These are phyloP conservation scores for Colletotrichum orbiculare DNA, from an alignment of 2,329 filamentous ascomycete species.

Conservation along the genomic window DNA sequence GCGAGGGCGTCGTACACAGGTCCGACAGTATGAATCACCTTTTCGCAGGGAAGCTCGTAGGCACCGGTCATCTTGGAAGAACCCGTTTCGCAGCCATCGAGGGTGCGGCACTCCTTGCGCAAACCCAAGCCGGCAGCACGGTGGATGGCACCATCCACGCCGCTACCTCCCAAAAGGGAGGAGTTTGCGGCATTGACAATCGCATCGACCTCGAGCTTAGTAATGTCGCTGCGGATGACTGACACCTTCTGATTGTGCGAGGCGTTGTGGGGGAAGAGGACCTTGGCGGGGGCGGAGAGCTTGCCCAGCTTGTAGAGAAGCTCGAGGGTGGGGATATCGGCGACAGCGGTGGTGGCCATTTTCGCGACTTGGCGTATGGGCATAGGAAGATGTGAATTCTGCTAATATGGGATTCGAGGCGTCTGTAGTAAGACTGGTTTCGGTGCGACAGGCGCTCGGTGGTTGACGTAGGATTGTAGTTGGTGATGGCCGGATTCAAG, in stretches of 20 bases:
- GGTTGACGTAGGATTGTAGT: constrained; percentile 5
- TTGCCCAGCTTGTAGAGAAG: constrained; percentile 72
- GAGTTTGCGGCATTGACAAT: constrained; percentile 95
- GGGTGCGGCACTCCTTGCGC: constrained; percentile 74
- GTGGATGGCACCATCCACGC: constrained; percentile 91
- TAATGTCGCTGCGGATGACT: constrained; percentile 83
- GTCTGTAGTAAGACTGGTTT: background rate
- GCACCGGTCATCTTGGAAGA: constrained; percentile 84
- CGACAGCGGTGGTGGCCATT: constrained; percentile 55
- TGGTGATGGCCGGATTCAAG: constrained; percentile 1
- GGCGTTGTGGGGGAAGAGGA: constrained; percentile 53
- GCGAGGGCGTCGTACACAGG: constrained; percentile 73
- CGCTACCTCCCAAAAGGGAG: constrained; percentile 84
- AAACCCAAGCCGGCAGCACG: constrained; percentile 79
- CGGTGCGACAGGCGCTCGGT: constrained; percentile 1
- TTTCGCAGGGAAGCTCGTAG: constrained; percentile 78
- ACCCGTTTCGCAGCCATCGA: constrained; percentile 81
- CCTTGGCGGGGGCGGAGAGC: constrained; percentile 49
- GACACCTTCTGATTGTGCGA: constrained; percentile 74
- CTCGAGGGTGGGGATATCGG: constrained; percentile 71
- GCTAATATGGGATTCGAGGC: background rate
- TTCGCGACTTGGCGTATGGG: constrained; percentile 37
- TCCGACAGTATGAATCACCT: constrained; percentile 91
- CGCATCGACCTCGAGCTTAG: constrained; percentile 78
- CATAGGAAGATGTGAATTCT: constrained; percentile 1